These are phyloP conservation scores for Myxozyma neglecta DNA, from an alignment of 805 yeast species.

Conservation along the genomic window DNA sequence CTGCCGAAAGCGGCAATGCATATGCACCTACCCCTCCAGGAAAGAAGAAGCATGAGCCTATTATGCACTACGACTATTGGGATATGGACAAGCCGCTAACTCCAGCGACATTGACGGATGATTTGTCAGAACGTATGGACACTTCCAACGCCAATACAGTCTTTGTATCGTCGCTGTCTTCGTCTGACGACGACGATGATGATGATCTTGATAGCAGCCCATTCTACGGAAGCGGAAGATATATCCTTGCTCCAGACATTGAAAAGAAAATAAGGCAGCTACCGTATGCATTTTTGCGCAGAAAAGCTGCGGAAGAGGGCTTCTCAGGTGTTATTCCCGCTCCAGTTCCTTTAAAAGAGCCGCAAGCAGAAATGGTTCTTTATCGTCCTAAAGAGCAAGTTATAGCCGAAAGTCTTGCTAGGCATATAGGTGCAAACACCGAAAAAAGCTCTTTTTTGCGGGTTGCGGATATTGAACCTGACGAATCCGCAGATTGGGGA, in stretches of 20 bases:
- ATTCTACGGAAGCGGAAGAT: background rate
- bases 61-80: conserved; percentile 28
- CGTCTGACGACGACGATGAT: conserved; percentile 9
- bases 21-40: conserved; percentile 12
- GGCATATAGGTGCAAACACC: conserved; percentile 6
- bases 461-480: background rate
- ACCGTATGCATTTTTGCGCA: conserved; percentile 23
- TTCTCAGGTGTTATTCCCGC: background rate
- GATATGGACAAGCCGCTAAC: conserved; percentile 18
- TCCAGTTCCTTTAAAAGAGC: conserved; percentile 6
- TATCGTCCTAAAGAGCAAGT: conserved; percentile 27
- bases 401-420: conserved; percentile 28
- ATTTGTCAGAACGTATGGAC: conserved; percentile 23
- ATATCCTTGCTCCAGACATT: conserved; percentile 22
- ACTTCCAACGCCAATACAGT: conserved; percentile 24
- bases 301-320: conserved; percentile 2
- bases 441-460: background rate
- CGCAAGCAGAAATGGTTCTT: conserved; percentile 17
- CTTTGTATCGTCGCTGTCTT: conserved; percentile 23
- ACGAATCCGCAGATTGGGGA: conserved; percentile 20
- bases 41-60: conserved; percentile 16
- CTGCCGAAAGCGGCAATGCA: background rate
- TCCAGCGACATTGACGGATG: background rate
- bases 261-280: conserved; percentile 22
- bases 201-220: conserved; percentile 4